phyloP scores from a whole-genome alignment of 164 flowering plant genomes.

The Umbellularia californica region DNA sequence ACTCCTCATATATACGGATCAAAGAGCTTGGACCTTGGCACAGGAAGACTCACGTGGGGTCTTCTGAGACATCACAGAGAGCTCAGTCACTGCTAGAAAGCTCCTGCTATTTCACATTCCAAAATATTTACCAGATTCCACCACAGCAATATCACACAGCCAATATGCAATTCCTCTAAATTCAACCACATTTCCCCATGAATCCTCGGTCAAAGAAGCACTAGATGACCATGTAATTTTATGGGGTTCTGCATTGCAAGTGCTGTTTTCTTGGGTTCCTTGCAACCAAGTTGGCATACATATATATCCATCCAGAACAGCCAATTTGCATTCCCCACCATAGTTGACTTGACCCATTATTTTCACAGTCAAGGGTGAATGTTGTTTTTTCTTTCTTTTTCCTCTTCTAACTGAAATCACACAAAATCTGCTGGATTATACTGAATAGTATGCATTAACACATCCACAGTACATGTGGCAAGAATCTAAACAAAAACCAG shows the following conservation, averaged over 20 bases:
- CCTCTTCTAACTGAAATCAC: not conserved
- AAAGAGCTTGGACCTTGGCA: too few relatives aligned
- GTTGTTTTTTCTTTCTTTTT: too few relatives aligned
- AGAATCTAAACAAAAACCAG: not conserved
- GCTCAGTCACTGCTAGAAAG: too few relatives aligned
- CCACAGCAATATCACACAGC: not conserved
- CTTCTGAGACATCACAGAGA: too few relatives aligned
- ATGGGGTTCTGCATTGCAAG: not conserved
- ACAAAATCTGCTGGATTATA: not conserved
- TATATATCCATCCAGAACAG: not conserved
- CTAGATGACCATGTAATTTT: not conserved
- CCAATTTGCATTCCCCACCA: not conserved
- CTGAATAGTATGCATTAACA: not conserved
- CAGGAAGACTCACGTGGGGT: too few relatives aligned
- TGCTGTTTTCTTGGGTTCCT: not conserved
- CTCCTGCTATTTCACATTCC: too few relatives aligned
- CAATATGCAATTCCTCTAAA: not conserved
- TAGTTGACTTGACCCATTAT: not conserved
- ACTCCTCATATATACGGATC: too few relatives aligned
- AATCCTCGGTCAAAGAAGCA: conserved; percentile 5
- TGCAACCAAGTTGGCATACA: not conserved
- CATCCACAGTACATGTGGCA: not conserved
- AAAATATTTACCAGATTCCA: too few relatives aligned
- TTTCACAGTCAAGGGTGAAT: not conserved
- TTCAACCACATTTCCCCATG: not conserved